Conservation (phyloP, 805 yeast genomes). For the Teunomyces barrocoloradensis region DNA sequence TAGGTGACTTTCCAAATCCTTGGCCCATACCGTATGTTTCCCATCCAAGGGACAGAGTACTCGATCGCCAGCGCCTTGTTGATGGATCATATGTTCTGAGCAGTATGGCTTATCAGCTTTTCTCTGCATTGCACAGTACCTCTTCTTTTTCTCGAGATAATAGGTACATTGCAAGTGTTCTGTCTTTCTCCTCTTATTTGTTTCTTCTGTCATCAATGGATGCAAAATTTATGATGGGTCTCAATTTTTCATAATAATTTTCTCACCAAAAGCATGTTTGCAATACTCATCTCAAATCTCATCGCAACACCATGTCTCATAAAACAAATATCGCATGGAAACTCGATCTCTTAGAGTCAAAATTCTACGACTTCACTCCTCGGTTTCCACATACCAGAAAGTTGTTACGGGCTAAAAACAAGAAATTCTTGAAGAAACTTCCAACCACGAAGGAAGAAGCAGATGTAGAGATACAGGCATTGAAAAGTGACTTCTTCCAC, state of each 20-base stretch:
- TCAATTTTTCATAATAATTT: not conserved
- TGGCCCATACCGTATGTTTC: conserved; percentile 68
- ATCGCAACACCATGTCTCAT: conserved; percentile 2
- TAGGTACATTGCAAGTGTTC: conserved; percentile 42
- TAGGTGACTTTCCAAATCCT: conserved; percentile 54
- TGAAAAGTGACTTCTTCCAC: conserved; percentile 45
- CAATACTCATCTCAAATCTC: conserved; percentile 7
- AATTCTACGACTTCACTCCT: conserved; percentile 41
- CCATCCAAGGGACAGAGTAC: conserved; percentile 78
- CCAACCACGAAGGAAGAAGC: conserved; percentile 46
- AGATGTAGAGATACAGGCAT: conserved; percentile 37
- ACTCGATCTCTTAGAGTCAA: conserved; percentile 55
- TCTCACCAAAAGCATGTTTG: not conserved
- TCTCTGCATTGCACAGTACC: conserved; percentile 63
- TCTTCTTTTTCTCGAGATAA: conserved; percentile 46
- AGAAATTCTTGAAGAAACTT: conserved; percentile 39
- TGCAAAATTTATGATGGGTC: not conserved
- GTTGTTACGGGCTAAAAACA: conserved; percentile 44
- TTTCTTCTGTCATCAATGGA: conserved; percentile 1
- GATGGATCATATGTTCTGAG: conserved; percentile 53
- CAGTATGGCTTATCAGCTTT: conserved; percentile 51
- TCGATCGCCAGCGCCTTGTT: conserved; percentile 30
- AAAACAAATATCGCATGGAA: conserved; percentile 48
- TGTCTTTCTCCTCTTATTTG: conserved; percentile 8
- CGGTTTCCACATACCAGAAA: conserved; percentile 50